phyloP scores from a whole-genome alignment of 2,329 filamentous ascomycete species.

The Colletotrichum costaricense region DNA sequence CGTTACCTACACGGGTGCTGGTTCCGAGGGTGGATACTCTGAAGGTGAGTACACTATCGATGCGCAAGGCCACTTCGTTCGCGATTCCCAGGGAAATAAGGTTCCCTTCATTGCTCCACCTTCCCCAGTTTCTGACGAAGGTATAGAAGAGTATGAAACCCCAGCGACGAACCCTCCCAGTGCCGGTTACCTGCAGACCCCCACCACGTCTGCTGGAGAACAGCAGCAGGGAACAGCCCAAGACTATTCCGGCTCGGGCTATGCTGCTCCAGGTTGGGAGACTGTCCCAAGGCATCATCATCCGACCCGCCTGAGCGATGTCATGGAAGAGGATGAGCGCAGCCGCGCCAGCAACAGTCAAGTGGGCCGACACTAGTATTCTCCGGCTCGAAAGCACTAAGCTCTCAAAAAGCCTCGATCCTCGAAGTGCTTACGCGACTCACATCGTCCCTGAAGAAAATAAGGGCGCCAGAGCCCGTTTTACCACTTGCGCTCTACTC shows the following conservation, averaged over 20 bases:
- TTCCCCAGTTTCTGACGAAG: conserved; percentile 62
- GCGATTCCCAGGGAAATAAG: conserved; percentile 70
- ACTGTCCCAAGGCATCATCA: conserved; percentile 84
- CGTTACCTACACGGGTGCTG: conserved; percentile 37
- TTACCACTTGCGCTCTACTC: neutral
- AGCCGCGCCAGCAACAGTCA: conserved; percentile 80
- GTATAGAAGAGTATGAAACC: conserved; percentile 69
- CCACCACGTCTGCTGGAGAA: conserved; percentile 50
- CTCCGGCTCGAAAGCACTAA: neutral
- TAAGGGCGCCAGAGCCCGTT: neutral
- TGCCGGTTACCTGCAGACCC: conserved; percentile 43
- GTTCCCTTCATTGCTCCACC: conserved; percentile 63
- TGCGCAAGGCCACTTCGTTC: conserved; percentile 68
- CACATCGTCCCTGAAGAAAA: neutral
- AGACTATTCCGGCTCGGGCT: conserved; percentile 76
- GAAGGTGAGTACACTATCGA: conserved; percentile 80
- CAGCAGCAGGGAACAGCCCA: conserved; percentile 36
- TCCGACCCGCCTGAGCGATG: conserved; percentile 88
- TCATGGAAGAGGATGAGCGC: conserved; percentile 85
- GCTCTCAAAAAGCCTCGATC: neutral
- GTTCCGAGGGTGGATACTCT: conserved; percentile 72
- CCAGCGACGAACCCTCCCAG: conserved; percentile 55
- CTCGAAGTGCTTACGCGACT: neutral
- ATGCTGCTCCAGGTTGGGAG: conserved; percentile 79
- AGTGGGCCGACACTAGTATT: conserved; percentile 27